Percentiles rank a stretch among this genome's conserved stretches.
These are phyloP conservation scores for Vaccinium corymbosum DNA, from an alignment of 148 eudicot species.

Conservation along the genomic window DNA sequence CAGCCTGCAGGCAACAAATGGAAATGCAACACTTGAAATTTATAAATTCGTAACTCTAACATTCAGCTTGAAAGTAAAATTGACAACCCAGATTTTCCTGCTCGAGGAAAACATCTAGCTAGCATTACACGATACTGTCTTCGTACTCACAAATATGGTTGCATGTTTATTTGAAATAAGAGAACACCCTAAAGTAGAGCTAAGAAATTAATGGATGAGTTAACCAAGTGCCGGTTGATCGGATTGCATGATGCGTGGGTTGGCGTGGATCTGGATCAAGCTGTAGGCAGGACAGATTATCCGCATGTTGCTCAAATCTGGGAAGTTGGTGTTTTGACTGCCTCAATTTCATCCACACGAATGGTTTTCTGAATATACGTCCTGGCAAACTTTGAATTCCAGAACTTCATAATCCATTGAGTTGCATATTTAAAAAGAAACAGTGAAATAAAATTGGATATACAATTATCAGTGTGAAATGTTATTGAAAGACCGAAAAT, in stretches of 20 bases:
- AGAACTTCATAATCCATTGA: neutral
- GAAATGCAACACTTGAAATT: neutral
- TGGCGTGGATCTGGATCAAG: neutral
- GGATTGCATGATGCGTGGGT: neutral
- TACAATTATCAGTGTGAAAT: neutral
- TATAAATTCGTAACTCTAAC: too few species aligned
- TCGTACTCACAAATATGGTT: neutral
- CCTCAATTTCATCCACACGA: neutral
- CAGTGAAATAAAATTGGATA: neutral
- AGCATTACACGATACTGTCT: neutral
- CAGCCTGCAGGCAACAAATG: neutral
- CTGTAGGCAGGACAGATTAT: neutral
- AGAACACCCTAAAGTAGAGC: neutral
- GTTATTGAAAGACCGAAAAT: neutral
- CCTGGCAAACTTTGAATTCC: neutral
- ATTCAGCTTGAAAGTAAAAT: neutral
- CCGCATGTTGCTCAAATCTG: neutral
- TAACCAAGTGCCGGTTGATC: neutral
- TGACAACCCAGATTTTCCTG: neutral
- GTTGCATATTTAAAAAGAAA: neutral
- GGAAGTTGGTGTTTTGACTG: neutral
- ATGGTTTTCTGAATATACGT: neutral
- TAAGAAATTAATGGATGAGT: neutral
- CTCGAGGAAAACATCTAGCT: neutral
- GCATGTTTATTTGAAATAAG: neutral